A percentile compares a stretch with the other conserved stretches of the same genome.
Evolutionary conservation across 768 basidiomycete species (phyloP).

Genomic region (Pisolithus microcarpus): DNA sequence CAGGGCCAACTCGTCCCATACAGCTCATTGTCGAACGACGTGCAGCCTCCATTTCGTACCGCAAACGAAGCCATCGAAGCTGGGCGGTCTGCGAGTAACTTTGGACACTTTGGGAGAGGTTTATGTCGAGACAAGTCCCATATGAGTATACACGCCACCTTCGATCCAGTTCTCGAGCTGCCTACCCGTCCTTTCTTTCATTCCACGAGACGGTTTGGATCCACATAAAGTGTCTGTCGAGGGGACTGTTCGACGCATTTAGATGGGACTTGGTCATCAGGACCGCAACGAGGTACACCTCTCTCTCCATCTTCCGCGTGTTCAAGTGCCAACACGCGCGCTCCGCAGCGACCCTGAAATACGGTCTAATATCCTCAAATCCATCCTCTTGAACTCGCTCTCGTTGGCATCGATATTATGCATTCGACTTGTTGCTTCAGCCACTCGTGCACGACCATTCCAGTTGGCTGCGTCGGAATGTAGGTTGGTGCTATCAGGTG

Average conservation of each 20-base stretch:
- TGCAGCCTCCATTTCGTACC: no score
- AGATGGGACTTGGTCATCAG: slow-evolving; percentile 61
- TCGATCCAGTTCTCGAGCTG: slow-evolving; percentile 35
- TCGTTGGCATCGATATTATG: slow-evolving; percentile 67
- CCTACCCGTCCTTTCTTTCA: slow-evolving; percentile 67
- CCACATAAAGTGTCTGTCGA: slow-evolving; percentile 51
- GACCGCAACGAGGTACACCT: slow-evolving; percentile 50
- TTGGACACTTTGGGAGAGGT: slow-evolving; percentile 14
- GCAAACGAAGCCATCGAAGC: no score
- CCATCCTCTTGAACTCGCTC: slow-evolving; percentile 61
- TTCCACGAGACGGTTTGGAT: slow-evolving; percentile 51
- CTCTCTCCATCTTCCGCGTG: slow-evolving; percentile 3
- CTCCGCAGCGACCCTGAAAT: slow-evolving; percentile 64
- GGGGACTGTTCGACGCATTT: slow-evolving; percentile 63
- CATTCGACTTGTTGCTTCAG: slow-evolving; percentile 65
- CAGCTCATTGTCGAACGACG: no score
- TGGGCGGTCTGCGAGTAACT: background rate
- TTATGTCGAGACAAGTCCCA: slow-evolving; percentile 21
- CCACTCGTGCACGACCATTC: slow-evolving; percentile 58
- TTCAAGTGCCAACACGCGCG: slow-evolving; percentile 5
- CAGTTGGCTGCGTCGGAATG: slow-evolving; percentile 63
- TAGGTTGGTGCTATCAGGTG: slow-evolving; percentile 69
- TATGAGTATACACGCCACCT: slow-evolving; percentile 18
- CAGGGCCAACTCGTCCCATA: no score
- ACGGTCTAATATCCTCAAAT: slow-evolving; percentile 68